Conservation (phyloP, 1,284 basidiomycete genomes). For the Tremellales sp. region DNA sequence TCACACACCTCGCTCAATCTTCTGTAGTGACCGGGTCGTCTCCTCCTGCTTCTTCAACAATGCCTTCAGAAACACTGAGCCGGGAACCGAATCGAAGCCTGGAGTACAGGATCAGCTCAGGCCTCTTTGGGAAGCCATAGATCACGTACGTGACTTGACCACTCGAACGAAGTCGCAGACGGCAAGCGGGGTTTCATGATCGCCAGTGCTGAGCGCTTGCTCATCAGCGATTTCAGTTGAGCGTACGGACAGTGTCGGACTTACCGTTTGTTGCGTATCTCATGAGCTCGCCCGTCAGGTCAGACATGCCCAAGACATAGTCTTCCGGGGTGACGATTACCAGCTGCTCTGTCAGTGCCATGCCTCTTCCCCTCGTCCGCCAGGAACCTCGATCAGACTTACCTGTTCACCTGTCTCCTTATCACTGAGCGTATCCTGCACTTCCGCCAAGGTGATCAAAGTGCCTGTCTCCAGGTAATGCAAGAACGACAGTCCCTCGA, state of each 20-base stretch:
- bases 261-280: conserved; percentile 71
- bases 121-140: background rate
- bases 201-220: conserved; percentile 59
- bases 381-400: conserved; percentile 32
- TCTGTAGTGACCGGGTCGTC: conserved; percentile 77
- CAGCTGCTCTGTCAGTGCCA: conserved; percentile 17
- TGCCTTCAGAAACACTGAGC: conserved; percentile 45
- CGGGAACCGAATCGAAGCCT: conserved; percentile 39
- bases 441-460: conserved; percentile 66
- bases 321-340: conserved; percentile 73
- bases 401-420: conserved; percentile 57
- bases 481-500: conserved; percentile 85
- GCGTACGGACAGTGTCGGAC: conserved; percentile 2
- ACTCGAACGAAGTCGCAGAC: conserved; percentile 73
- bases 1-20: conserved; percentile 83
- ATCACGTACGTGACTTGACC: conserved; percentile 66
- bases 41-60: conserved; percentile 83
- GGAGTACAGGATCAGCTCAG: background rate
- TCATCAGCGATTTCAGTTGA: conserved; percentile 8
- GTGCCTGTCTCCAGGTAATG: conserved; percentile 73
- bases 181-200: conserved; percentile 63
- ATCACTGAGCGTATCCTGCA: conserved; percentile 63
- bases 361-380: background rate
- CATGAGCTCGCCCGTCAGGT: conserved; percentile 95
- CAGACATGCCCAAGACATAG: conserved; percentile 87